Evolutionary conservation across 2,329 filamentous ascomycete species (phyloP), one percentile per base, ranked within the genome.

Genomic region (Phaeoacremonium minimum): DNA sequence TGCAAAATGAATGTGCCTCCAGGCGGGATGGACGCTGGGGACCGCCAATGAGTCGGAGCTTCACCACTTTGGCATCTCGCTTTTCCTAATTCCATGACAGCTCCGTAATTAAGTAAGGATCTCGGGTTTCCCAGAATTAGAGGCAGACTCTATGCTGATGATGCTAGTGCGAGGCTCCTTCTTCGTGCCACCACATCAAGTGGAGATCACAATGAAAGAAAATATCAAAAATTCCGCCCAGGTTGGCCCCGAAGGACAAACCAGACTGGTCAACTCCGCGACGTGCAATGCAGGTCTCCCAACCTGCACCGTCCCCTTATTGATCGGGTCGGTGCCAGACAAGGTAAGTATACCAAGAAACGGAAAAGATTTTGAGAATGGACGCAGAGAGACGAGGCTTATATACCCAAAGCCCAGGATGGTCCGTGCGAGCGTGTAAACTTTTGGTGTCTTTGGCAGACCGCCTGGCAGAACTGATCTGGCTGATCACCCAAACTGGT

Each of bases 271-370:
- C 50, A 57, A 66, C 64, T 60, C 67, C 67, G 60, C 67, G 66
- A 52, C 67, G 67, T 73, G 68, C 67, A 67, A 70, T 72, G 67
- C 66, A 72, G 67, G 64, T 59, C 57, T 59, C 54, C 63, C 60
- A 48, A 50, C 51, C 61, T 68, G 60, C 57, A 49, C 47, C 41
- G 47, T 49, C 52, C 56, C 45, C 50, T 62, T 64, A 61, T 46
- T 71, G 67, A 71, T 55, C 67, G 51, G 52, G 53, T 49, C 45
- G 47, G 42, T 49, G 52, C 59, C 55, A 54, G 57, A 60, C 57
- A 71, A 72, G 66, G 66, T 70, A 72, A 71, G 68, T 71, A 71
- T 72, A 61, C 65, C 60, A 58, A 64, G 56, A 57, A 62, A 58
- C 51, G 45, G 53, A 51, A 56, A 46, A 43, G 37, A 36, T 30